Evolutionary conservation across 176 grass and related monocot species (phyloP).

Genomic region (Avena insularis): DNA sequence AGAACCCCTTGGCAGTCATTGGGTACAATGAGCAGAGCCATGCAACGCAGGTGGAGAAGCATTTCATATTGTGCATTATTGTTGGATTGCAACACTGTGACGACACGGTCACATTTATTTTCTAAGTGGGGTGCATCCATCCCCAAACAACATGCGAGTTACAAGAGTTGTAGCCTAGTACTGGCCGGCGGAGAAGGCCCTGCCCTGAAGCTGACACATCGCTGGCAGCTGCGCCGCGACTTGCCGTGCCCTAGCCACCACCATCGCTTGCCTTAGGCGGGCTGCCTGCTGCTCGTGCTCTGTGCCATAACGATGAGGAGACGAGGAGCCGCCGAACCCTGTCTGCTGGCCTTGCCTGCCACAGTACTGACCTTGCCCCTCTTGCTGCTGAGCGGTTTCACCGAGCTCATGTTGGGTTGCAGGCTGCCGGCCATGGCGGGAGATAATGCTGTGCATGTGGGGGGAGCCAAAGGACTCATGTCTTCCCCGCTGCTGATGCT

Average conservation of each 20-base stretch:
- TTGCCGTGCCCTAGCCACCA: background rate
- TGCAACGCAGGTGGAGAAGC: background rate
- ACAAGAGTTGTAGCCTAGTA: background rate
- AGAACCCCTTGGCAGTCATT: no score
- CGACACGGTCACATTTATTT: background rate
- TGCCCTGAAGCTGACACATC: background rate
- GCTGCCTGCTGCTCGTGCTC: background rate
- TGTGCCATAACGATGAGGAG: background rate
- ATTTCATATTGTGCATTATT: slow-evolving; percentile 6
- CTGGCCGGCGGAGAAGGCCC: background rate
- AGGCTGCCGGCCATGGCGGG: background rate
- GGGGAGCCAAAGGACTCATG: background rate
- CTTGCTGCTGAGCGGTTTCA: background rate
- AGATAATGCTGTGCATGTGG: background rate
- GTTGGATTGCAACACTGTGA: background rate
- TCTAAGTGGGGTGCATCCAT: background rate
- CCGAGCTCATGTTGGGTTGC: background rate
- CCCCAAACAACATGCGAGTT: background rate
- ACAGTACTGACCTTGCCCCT: background rate
- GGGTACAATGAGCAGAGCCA: no score
- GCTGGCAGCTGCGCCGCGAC: background rate
- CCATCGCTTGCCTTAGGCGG: background rate
- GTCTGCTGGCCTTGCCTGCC: background rate
- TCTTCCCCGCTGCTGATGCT: background rate
- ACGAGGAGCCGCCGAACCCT: background rate